Evolutionary conservation across 345 rosid genomes (phyloP), one percentile per base, ranked within the genome.

Genomic region (Rhizophora mangle): DNA sequence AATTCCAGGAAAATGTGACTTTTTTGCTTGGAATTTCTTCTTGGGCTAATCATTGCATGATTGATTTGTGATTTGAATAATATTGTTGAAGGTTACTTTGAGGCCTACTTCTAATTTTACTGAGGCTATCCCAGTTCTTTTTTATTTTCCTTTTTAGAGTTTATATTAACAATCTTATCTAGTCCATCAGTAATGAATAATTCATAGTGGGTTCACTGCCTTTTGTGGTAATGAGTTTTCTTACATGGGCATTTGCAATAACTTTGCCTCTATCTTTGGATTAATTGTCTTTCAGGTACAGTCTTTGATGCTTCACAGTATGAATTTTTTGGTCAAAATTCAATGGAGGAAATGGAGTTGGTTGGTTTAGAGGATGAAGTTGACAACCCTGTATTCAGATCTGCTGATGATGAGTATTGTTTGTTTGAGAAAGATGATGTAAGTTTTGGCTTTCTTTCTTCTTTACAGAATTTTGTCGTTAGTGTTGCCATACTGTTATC

Each of bases 351-450:
- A 64, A 74, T 86, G 69, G 93, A 88, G 56, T 79, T 93, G 78
- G 96, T 92, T 15, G 92, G 85, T 27, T 75, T 93, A 49, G 97
- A 87, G 49, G 92, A 84, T 29, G 82, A 63, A 71, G 79, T 65
- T 70, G 80, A 65, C 8, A 58, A 77, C 65, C 59, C 84, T 39
- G 74, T 80, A 62, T 86, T 80, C 59, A 89, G 89, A 53, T 82
- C 90, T 62, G 83, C 69, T 15, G 87, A 85, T 73, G 96, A 93
- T 64, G 98, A 85, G 77, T 93, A 93, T 73, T 96, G 80, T 67
- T 77, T 92, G 82, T 92, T 92, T 77, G 89, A 93, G 58, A 85
- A 72, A 76, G 87, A 84, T 57, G 96, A 89, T 82, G 98, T 93
- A 71, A 72, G 57, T 21, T 24, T 56, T 56, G 30, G 60, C 57